These are phyloP conservation scores for Mallotus japonicus DNA, from an alignment of 441 rosid genomes.

Conservation along the genomic window DNA sequence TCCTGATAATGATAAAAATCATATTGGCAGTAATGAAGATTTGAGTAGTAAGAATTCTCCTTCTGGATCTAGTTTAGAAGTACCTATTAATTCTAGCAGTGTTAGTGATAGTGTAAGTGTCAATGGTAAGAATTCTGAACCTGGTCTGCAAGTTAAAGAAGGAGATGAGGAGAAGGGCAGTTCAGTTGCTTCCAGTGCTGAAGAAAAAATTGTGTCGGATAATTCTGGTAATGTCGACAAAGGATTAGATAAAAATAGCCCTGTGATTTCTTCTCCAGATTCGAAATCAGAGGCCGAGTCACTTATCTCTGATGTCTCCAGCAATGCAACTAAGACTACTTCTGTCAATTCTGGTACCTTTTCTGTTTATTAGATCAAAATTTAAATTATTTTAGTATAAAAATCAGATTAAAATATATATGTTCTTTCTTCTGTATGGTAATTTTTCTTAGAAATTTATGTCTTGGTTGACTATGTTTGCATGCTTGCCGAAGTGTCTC, in stretches of 20 bases:
- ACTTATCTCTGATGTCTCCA: conserved; percentile 22
- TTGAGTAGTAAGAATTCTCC: conserved; percentile 21
- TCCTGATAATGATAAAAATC: conserved; percentile 22
- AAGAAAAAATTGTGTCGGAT: conserved; percentile 4
- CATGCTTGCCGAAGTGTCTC: neutral
- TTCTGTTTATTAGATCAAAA: neutral
- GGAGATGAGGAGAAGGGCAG: conserved; percentile 18
- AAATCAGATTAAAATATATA: too few species aligned
- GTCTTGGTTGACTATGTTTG: neutral
- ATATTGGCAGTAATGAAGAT: conserved; percentile 20
- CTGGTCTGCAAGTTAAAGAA: conserved; percentile 18
- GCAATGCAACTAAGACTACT: conserved; percentile 27
- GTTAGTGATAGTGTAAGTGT: conserved; percentile 27
- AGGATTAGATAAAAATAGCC: conserved; percentile 29
- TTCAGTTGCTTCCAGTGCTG: conserved; percentile 24
- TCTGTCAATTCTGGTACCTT: conserved; percentile 46
- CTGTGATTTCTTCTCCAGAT: conserved; percentile 24
- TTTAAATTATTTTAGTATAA: neutral
- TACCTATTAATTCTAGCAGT: conserved; percentile 23
- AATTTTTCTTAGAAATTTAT: neutral
- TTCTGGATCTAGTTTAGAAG: conserved; percentile 30
- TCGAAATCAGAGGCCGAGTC: conserved; percentile 21
- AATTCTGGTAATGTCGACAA: conserved; percentile 21
- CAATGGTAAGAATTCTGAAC: conserved; percentile 14
- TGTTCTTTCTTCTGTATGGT: neutral